Evolutionary conservation across 345 rosid genomes (phyloP).

Genomic region (Syzygium aqueum): DNA sequence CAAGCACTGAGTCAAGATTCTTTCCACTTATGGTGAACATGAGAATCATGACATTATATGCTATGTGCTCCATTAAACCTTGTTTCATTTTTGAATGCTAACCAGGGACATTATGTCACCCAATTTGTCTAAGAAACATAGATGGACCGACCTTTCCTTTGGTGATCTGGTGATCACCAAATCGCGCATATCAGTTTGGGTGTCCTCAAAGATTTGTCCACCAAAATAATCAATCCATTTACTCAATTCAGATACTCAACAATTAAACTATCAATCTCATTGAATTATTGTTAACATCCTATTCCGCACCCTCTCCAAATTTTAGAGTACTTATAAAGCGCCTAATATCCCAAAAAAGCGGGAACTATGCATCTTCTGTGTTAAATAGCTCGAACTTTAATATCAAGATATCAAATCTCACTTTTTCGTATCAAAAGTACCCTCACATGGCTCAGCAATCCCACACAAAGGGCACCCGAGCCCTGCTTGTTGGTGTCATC

Average conservation of each 20-base stretch:
- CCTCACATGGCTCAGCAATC: not conserved
- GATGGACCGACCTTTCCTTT: not conserved
- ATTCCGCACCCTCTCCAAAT: not conserved
- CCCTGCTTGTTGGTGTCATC: not conserved
- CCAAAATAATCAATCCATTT: not conserved
- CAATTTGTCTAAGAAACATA: not conserved
- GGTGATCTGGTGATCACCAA: not conserved
- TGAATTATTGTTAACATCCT: not conserved
- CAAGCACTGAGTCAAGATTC: conserved; percentile 8
- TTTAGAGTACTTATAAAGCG: not conserved
- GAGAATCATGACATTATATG: not conserved
- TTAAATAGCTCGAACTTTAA: not conserved
- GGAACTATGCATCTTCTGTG: not conserved
- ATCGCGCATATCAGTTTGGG: not conserved
- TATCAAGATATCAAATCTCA: not conserved
- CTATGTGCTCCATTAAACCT: not conserved
- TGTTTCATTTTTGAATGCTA: not conserved
- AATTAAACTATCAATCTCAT: not conserved
- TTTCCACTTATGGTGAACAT: conserved; percentile 7
- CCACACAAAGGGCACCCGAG: not conserved
- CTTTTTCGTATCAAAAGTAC: not conserved
- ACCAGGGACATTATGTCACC: not conserved
- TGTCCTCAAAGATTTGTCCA: not conserved
- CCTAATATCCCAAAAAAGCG: not conserved
- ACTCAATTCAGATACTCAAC: not conserved